A percentile compares a stretch with the other conserved stretches of the same genome.
Conservation (phyloP, 2,329 filamentous ascomycete genomes). For the Colletotrichum sp. region DNA sequence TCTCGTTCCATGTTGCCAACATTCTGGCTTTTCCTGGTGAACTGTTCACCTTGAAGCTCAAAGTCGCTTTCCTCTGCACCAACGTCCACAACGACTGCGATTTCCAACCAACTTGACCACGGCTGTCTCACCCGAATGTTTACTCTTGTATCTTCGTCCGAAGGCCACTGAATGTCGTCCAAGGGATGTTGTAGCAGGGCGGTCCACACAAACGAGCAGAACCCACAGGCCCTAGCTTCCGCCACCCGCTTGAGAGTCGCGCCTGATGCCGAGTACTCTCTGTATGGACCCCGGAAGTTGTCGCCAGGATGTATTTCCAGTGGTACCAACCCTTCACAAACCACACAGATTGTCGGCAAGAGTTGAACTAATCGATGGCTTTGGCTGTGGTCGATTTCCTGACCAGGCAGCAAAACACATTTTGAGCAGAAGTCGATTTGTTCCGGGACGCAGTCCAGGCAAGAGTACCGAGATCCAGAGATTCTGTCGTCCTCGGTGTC, state of each 20-base stretch:
- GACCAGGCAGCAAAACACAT: fast-evolving
- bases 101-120: not conserved
- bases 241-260: not conserved
- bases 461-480: not conserved
- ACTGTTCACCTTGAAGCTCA: not conserved
- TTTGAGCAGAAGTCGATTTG: not conserved
- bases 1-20: not conserved
- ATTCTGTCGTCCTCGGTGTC: not conserved
- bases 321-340: fast-evolving
- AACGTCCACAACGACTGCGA: not conserved
- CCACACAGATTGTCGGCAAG: not conserved
- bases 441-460: not conserved
- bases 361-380: not conserved
- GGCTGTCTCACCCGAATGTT: not conserved
- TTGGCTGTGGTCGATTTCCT: not conserved
- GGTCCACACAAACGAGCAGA: not conserved
- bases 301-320: fast-evolving
- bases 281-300: not conserved
- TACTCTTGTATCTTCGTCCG: not conserved
- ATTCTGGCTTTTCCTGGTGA: not conserved
- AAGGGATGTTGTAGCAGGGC: not conserved
- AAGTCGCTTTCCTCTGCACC: not conserved
- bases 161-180: not conserved
- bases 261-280: not conserved
- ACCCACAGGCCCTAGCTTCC: not conserved